Evolutionary conservation across 2,329 filamentous ascomycete genomes (phyloP).

Genomic region (Fusarium marasasianum): DNA sequence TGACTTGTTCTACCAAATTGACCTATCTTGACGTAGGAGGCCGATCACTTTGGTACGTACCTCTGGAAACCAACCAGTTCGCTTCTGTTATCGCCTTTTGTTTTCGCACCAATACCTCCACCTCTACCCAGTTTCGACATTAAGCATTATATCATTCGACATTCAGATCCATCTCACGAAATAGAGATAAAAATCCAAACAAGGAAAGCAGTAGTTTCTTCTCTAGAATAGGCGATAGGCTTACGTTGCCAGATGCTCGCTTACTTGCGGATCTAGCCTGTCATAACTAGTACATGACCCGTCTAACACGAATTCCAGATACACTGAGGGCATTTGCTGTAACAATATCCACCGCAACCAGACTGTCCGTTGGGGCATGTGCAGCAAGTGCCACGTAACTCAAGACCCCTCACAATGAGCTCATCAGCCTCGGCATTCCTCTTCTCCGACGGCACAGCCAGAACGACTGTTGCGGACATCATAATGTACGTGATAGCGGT

Average conservation of each 20-base stretch:
- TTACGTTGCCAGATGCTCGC: neutral
- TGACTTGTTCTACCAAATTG: accelerated
- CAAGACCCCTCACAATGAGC: neutral
- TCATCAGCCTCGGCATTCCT: neutral
- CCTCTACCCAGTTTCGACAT: neutral
- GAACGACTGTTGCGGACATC: neutral
- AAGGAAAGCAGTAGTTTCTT: neutral
- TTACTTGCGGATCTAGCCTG: accelerated
- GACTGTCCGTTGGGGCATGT: neutral
- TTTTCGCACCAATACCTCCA: neutral
- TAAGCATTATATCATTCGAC: neutral
- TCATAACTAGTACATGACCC: neutral
- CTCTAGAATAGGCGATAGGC: neutral
- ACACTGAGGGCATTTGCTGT: neutral
- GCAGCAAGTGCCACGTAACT: neutral
- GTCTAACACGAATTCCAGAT: neutral
- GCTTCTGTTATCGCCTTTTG: neutral
- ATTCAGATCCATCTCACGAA: neutral
- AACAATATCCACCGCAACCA: neutral
- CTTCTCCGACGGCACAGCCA: neutral
- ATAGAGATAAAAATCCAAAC: neutral
- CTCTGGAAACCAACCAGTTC: neutral
- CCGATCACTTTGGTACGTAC: neutral
- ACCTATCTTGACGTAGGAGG: neutral
- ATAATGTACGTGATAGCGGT: neutral